phyloP scores from a whole-genome alignment of 83 land plant genomes.

The Diphasiastrum complanatum region DNA sequence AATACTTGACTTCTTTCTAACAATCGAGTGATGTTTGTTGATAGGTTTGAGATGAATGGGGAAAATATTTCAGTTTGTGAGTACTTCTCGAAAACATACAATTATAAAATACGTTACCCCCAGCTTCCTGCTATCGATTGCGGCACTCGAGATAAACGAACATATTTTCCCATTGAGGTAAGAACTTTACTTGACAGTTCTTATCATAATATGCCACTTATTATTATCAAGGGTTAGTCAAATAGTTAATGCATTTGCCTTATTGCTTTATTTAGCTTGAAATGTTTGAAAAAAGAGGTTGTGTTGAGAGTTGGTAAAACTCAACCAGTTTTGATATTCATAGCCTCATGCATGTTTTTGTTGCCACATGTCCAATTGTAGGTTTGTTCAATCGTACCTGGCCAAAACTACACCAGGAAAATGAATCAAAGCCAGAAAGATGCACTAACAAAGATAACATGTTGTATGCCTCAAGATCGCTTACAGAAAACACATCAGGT shows the following conservation, averaged over 20 bases:
- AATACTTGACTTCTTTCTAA: too few species aligned
- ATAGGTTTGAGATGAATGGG: conserved; percentile 31
- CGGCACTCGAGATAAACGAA: conserved; percentile 16
- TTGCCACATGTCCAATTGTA: too few species aligned
- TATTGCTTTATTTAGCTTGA: too few species aligned
- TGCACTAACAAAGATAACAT: conserved; percentile 14
- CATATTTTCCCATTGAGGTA: conserved; percentile 29
- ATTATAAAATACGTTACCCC: not conserved
- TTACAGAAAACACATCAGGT: conserved; percentile 13
- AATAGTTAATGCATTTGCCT: not conserved
- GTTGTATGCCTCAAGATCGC: conserved; percentile 18
- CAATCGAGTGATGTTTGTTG: too few species aligned
- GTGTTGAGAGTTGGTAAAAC: too few species aligned
- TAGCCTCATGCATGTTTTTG: too few species aligned
- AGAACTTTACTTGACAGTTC: not conserved
- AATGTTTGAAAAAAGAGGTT: too few species aligned
- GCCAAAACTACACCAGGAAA: conserved; percentile 16
- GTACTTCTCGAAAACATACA: conserved; percentile 18
- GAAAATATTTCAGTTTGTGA: conserved; percentile 15
- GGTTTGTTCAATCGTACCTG: conserved; percentile 20
- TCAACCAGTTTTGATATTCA: too few species aligned
- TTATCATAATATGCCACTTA: not conserved
- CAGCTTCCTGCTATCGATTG: conserved; percentile 26
- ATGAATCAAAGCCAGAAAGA: conserved; percentile 19
- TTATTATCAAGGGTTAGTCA: not conserved